Evolutionary conservation across 176 grass and related monocot genomes (phyloP).

Genomic region (Cenchrus americanus): DNA sequence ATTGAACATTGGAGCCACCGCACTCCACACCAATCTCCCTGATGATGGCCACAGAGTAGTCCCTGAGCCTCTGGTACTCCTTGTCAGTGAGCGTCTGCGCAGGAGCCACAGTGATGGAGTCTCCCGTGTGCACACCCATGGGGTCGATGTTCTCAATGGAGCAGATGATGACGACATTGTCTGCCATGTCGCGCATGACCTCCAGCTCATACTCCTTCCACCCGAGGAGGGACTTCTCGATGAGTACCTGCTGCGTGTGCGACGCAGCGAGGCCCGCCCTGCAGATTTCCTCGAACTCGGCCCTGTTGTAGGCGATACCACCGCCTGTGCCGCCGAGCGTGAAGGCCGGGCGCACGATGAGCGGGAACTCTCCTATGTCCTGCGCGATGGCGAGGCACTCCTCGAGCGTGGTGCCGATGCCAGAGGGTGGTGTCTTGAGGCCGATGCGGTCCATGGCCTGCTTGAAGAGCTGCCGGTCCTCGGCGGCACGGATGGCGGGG

Average conservation of each 20-base stretch:
- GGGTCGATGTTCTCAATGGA: slow-evolving; percentile 98
- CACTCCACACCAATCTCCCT: slow-evolving; percentile 98
- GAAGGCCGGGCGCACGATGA: slow-evolving; percentile 91
- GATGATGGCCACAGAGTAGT: slow-evolving; percentile 84
- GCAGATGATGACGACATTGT: slow-evolving; percentile 98
- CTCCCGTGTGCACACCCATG: slow-evolving; percentile 97
- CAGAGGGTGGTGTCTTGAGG: slow-evolving; percentile 86
- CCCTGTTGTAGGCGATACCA: slow-evolving; percentile 89
- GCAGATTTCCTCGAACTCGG: slow-evolving; percentile 93
- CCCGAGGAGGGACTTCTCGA: slow-evolving; percentile 94
- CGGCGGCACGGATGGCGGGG: slow-evolving; percentile 81
- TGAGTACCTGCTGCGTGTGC: slow-evolving; percentile 78
- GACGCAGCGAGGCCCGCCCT: slow-evolving; percentile 71
- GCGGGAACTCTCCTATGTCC: slow-evolving; percentile 75
- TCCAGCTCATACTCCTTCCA: slow-evolving; percentile 99
- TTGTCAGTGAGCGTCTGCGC: slow-evolving; percentile 93
- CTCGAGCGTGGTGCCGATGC: slow-evolving; percentile 84
- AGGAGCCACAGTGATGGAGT: slow-evolving; percentile 95
- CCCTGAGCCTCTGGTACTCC: slow-evolving; percentile 95
- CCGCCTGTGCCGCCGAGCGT: slow-evolving; percentile 93
- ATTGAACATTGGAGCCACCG: slow-evolving; percentile 96
- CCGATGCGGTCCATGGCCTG: slow-evolving; percentile 93
- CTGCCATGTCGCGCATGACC: slow-evolving; percentile 95
- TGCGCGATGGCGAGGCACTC: slow-evolving; percentile 80
- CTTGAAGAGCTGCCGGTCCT: slow-evolving; percentile 94